Evolutionary conservation across 257 asterid species (phyloP).

Genomic region (Penstemon davidsonii): DNA sequence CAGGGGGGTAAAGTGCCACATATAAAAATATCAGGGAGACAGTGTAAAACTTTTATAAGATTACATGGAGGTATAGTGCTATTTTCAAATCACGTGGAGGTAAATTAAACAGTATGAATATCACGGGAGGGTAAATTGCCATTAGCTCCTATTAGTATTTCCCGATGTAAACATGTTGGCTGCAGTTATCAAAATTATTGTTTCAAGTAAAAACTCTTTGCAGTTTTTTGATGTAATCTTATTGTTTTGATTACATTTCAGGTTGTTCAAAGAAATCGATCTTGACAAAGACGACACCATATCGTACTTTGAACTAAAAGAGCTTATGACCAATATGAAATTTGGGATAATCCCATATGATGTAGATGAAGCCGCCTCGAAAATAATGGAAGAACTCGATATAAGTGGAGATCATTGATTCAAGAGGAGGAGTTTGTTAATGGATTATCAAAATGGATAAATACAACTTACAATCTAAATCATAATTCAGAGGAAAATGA

Average conservation of each 20-base stretch:
- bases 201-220: too few species aligned
- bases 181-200: too few species aligned
- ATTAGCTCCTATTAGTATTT: too few species aligned
- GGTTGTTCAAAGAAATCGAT: constrained; percentile 33
- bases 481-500: constrained; percentile 26
- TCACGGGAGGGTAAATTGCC: too few species aligned
- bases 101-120: too few species aligned
- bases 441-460: constrained; percentile 33
- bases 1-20: too few species aligned
- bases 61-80: too few species aligned
- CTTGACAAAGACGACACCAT: constrained; percentile 20
- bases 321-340: neutral
- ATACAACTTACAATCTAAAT: neutral
- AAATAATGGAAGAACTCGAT: constrained; percentile 45
- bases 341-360: neutral
- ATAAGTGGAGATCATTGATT: constrained; percentile 30
- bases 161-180: too few species aligned
- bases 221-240: too few species aligned
- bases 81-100: too few species aligned
- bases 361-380: constrained; percentile 31
- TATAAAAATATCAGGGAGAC: too few species aligned
- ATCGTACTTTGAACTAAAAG: constrained; percentile 16
- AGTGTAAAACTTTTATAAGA: too few species aligned
- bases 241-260: neutral
- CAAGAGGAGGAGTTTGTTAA: constrained; percentile 33